Base-by-base conservation (phyloP, 805 yeast genomes). In the Phaffomyces thermotolerans region DNA sequence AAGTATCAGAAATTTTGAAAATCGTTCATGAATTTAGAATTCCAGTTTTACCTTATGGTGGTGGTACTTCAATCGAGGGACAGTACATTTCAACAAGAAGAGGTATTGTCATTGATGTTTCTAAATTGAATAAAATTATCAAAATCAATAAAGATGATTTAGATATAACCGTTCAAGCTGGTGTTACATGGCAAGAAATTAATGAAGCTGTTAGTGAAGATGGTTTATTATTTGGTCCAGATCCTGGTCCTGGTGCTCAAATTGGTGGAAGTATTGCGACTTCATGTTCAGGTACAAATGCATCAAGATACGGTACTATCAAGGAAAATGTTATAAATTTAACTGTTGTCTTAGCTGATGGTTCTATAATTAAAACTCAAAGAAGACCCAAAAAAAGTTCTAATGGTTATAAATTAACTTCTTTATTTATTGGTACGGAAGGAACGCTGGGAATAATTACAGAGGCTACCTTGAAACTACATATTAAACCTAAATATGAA, bases 231-330 rank as follows among this genome's bases (percentile, higher is more conserved):
- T 78, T 84, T 54, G 91, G 91, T 1, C 82, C 84, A 13, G 90
- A 84, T 56, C 78, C 78, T 3, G 89, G 88, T 32, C 88, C 90
- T 17, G 86, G 87, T 39, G 91, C 90, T 3, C 69, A 78, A 44
- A 77, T 84, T 42, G 84, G 86, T 29, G 93, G 93, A 2, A 80
- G 81, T 74, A 76, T 79, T 36, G 82, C 81, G n/a, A 81, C 85
- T 34, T 79, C 82, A 31, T 83, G 90, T 45, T 81, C 89, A 1
- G 93, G 93, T 4, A 80, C 90, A 8, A 80, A 83, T 51, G 89
- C 90, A 10, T 75, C 76, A 22, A 61, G 84, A 36, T 84, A 81
- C 52, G 93, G 93, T 17, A 84, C 90, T n/a, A 81, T 83, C 78
- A 76, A 79, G 56, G 87, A 84, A 59, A 78, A 81, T 55, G 77